These are phyloP conservation scores for Paramecium sonneborni DNA, from an alignment of 73 alveolate species.

Conservation along the genomic window DNA sequence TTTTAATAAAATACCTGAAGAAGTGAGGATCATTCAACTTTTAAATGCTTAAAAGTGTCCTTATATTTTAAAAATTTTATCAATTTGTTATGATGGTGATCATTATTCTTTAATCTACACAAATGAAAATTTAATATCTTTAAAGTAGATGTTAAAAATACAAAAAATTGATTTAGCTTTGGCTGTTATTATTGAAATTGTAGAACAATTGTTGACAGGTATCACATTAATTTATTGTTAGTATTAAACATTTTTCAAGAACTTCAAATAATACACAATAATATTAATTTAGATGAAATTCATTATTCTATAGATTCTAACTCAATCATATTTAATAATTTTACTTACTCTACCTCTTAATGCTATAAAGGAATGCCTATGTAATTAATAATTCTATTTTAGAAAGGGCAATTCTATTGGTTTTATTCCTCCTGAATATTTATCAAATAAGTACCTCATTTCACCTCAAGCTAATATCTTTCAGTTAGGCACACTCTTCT, in stretches of 20 bases:
- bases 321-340: background rate
- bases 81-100: background rate
- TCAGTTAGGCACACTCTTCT: background rate
- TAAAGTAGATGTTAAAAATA: background rate
- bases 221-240: background rate
- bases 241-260: background rate
- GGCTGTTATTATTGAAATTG: background rate
- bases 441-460: background rate
- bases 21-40: background rate
- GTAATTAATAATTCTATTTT: background rate
- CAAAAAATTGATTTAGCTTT: background rate
- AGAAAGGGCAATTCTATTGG: slow-evolving; percentile 4
- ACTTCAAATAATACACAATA: background rate
- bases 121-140: background rate
- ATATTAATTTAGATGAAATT: background rate
- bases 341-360: background rate
- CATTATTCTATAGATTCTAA: background rate
- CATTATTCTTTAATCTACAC: background rate
- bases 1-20: background rate
- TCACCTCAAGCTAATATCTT: background rate
- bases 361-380: background rate
- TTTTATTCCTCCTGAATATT: background rate
- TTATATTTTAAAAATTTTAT: background rate
- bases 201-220: background rate
- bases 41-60: background rate